Base-by-base conservation (phyloP, 1,284 basidiomycete species). In the Chalciporus sp. region DNA sequence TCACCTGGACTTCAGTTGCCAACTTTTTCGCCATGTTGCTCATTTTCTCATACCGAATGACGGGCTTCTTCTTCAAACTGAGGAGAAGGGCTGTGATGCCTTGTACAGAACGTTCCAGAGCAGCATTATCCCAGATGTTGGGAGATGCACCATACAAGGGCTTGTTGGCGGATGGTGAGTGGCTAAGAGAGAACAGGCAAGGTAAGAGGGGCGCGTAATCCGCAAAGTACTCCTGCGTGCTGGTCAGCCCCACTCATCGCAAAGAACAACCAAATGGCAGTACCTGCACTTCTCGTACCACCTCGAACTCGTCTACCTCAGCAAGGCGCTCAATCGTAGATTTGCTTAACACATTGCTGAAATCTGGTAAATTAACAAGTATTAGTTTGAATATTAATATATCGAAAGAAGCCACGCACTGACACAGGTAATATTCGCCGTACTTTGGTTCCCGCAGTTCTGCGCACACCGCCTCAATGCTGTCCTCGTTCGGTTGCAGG, bases 381-480 rank as follows among this genome's bases (percentile, higher is more conserved):
- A 40, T 72, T 39, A 67, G 63, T 50, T 35, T 33, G 31, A 27
- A 50, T 35, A 48, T 43, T 31, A 10, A 35, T 27, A n/a, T 39
- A 40, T n/a, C 37, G 52, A 57, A 59, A 72, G 72, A 70, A 82
- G 75, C 78, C 80, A 88, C 85, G 80, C 76, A 92, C 94, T 88
- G 81, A 97, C 95, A 97, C 65, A 98, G 77, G 81, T 95, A 98
- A 76, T 99, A 99, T 73, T 93, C 91, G 67, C 93, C 93, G 69
- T 99, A 99, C 70, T 90, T 89, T 5, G 95, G 97, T 65, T 92
- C 90, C 42, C 80, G 80, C 49, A 99, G 79, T 71, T 99, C 97
- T 42, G 81, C 76, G 62, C 90, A 89, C 48, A 98, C 78, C 9
- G 90, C 88, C 55, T 87, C 85, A 47, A 99, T 77, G 63, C 91